These are phyloP conservation scores for Suhomyces chickasaworum DNA, from an alignment of 1,139 yeast genomes.

Conservation along the genomic window DNA sequence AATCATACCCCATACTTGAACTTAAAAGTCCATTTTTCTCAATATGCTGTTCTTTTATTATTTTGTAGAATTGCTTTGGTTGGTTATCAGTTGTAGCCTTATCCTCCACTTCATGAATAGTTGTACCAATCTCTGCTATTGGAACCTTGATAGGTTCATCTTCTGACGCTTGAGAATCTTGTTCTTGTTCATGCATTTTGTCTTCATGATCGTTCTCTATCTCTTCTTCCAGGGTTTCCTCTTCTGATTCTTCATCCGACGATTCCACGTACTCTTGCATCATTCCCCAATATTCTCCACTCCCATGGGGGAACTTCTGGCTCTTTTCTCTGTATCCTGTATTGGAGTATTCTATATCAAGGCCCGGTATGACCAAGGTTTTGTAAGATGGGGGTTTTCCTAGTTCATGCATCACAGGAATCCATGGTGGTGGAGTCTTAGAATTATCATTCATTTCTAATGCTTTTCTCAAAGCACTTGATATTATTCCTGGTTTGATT, in stretches of 20 bases:
- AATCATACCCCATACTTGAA: slow-evolving; percentile 24
- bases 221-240: slow-evolving; percentile 26
- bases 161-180: slow-evolving; percentile 1
- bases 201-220: slow-evolving; percentile 6
- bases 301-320: slow-evolving; percentile 29
- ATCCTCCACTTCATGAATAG: background rate
- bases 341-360: slow-evolving; percentile 44
- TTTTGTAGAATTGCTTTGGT: slow-evolving; percentile 29
- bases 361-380: slow-evolving; percentile 59
- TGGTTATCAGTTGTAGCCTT: slow-evolving; percentile 8
- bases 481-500: slow-evolving; percentile 69
- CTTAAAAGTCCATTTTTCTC: slow-evolving; percentile 20
- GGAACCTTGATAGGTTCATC: slow-evolving; percentile 16
- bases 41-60: slow-evolving; percentile 28
- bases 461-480: slow-evolving; percentile 61
- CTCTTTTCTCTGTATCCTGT: slow-evolving; percentile 33
- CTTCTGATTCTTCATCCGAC: slow-evolving; percentile 34
- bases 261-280: slow-evolving; percentile 39
- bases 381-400: slow-evolving; percentile 91
- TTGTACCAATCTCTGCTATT: slow-evolving; percentile 15
- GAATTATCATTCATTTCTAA: slow-evolving; percentile 65
- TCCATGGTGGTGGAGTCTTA: slow-evolving; percentile 74
- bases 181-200: slow-evolving; percentile 3
- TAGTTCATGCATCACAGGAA: slow-evolving; percentile 61
- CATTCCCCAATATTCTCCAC: slow-evolving; percentile 44